Evolutionary conservation across 306 rosid genomes (phyloP), one percentile per base, ranked within the genome.

Genomic region (Gastrolobium bilobum): DNA sequence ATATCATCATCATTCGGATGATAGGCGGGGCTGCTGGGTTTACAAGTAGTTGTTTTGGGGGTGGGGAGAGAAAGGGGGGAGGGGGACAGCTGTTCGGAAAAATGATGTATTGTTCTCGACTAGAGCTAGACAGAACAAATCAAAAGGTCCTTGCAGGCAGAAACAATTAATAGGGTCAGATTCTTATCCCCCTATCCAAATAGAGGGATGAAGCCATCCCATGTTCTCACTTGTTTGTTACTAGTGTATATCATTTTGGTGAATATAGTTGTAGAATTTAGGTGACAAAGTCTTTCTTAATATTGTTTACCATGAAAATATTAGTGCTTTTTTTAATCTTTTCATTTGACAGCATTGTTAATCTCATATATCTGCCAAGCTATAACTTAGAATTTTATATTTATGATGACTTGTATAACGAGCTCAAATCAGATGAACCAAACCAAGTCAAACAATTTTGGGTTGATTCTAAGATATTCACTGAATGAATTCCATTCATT

Each of bases 221-320:
- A 11, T 42, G 57, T 67, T 47, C 40, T 57, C 46, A 52, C 42
- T 10, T 4, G 3, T 39, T 53, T 33, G 15, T 44, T 59, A 37
- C 34, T 52, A 5, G 62, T 60, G 10, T 71, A 51, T 50, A 63
- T 54, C 29, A 61, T 61, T 14, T 75, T 60, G 60, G 11, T 14
- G 69, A 61, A 75, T 33, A 34, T 46, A 5, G 51, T 15, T 26
- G 10, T 79, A 50, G 30, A 71, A 48, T 48, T 71, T 61, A 61
- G 57, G 26, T 52, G 26, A 30, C 37, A 11, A 61, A 47, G 10
- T 20, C n/a, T 53, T 11, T 70, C 20, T 30, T 11, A n/a, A n/a
- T 43, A 26, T 10, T 59, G 62, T 47, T 79, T 69, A 30, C 14
- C 7, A 35, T 39, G 64, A 8, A 38, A 35, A 46, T 57, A 43